Base-by-base conservation (phyloP, 176 grass and related monocot species). In the Olyra latifolia region DNA sequence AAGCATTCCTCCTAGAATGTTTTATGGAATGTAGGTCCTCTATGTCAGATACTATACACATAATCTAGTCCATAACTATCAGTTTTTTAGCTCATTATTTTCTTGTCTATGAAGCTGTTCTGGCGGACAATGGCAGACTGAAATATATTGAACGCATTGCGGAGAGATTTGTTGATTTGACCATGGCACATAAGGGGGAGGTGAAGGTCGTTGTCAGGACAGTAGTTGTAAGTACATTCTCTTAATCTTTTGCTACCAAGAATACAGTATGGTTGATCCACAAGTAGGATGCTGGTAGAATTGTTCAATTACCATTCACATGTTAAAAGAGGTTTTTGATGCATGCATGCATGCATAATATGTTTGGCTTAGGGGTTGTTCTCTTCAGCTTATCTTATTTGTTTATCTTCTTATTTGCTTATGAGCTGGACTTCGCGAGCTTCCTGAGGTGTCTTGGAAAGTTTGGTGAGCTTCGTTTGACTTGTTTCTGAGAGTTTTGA, bases 141-240 rank as follows among this genome's bases (percentile, higher is more conserved):
- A 95, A 69, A 28, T 35, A 82, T 81, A 67, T 99, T 57, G 92
- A 95, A 12, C 86, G 86, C 71, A 93, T 99, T 82, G 65, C 86
- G 1, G 94, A 89, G 88, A 91, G 92, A 66, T 95, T 91, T 88
- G 57, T 91, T 91, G 96, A 99, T 49, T 91, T 99, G 96, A 93
- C 86, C 71, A 99, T 93, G 96, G 88, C 90, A 79, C 86, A 99
- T 52, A 99, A 63, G 79, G 90, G 92, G 39, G 90, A 99, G 77
- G 88, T 99, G 81, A 99, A 95, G 80, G 90, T 95, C 4, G 60
- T 89, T 60, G 92, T 99, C 66, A 95, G 92, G 83, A 86, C 92
- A 75, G 92, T 95, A 73, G 69, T 95, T 82, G 96, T 95, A 95
- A 88, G 96, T 90, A 66, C 6, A 81, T 74, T 84, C 78, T 76